Evolutionary conservation across 1,284 basidiomycete genomes (phyloP).

Genomic region (Takashimella tepidaria): DNA sequence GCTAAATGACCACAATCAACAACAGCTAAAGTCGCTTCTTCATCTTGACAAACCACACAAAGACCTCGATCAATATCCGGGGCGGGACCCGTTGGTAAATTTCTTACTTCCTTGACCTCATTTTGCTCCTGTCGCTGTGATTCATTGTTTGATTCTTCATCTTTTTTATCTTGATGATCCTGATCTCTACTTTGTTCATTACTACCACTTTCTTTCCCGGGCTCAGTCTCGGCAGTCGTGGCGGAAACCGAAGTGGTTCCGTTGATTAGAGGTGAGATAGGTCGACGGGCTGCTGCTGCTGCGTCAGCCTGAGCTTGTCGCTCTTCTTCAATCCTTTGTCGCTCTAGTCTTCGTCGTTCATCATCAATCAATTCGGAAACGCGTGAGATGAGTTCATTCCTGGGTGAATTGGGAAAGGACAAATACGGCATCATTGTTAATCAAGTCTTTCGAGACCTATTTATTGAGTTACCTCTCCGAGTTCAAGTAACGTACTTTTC

Average conservation of each 20-base stretch:
- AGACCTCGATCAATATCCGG: constrained; percentile 62
- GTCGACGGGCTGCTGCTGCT: not conserved
- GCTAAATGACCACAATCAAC: constrained; percentile 88
- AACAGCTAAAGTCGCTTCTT: constrained; percentile 82
- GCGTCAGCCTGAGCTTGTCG: constrained; percentile 18
- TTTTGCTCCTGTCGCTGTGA: no score
- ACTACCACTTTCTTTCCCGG: not conserved
- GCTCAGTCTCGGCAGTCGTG: constrained; percentile 1
- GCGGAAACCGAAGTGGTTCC: not conserved
- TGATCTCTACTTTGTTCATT: no score
- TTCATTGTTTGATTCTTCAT: constrained; percentile 14
- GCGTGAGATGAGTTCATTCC: constrained; percentile 66
- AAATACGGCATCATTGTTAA: no score
- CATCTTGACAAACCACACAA: constrained; percentile 84
- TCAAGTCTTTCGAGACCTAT: no score
- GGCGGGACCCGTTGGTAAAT: constrained; percentile 40
- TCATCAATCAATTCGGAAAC: constrained; percentile 61
- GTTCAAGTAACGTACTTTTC: constrained; percentile 44
- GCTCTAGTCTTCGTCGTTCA: constrained; percentile 53
- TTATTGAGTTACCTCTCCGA: no score
- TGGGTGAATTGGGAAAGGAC: no score
- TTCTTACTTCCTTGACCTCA: no score
- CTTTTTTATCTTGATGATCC: constrained; percentile 3
- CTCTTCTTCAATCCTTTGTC: constrained; percentile 45
- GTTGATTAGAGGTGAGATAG: not conserved